Evolutionary conservation across 2,329 filamentous ascomycete species (phyloP).

Genomic region (Fusarium austroafricanum): DNA sequence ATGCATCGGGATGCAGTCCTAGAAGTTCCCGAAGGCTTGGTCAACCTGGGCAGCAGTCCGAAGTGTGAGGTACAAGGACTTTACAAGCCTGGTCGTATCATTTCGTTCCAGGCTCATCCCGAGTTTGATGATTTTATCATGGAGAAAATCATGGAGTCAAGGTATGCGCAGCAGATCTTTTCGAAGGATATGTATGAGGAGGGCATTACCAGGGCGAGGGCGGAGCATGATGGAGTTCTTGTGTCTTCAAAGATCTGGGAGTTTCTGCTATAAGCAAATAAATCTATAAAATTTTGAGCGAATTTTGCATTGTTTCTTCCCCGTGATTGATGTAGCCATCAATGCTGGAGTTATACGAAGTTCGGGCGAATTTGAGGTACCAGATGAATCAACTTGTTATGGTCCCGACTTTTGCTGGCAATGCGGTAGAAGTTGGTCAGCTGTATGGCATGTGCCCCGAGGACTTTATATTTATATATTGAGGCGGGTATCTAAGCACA

Average conservation of each 20-base stretch:
- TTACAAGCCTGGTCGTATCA: constrained; percentile 50
- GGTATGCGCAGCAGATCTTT: constrained; percentile 45
- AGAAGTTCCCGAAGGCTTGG: constrained; percentile 51
- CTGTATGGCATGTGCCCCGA: constrained; percentile 14
- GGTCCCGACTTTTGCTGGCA: no score
- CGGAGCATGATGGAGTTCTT: constrained; percentile 46
- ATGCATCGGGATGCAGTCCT: constrained; percentile 59
- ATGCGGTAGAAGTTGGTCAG: no score
- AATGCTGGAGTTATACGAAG: no score
- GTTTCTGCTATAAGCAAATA: constrained; percentile 30
- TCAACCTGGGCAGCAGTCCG: constrained; percentile 54
- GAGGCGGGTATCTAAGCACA: constrained; percentile 23
- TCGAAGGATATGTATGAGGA: constrained; percentile 45
- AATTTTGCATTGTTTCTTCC: not conserved
- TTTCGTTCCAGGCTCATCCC: constrained; percentile 59
- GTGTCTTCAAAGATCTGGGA: constrained; percentile 46
- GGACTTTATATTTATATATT: constrained; percentile 5
- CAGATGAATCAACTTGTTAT: no score
- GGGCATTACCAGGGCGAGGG: constrained; percentile 43
- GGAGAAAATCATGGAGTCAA: constrained; percentile 46
- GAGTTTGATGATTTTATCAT: constrained; percentile 56
- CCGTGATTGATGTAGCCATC: no score
- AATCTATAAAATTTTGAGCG: fast-evolving
- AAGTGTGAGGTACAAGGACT: constrained; percentile 56
- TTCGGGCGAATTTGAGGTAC: no score